These are phyloP conservation scores for Claviceps purpurea DNA, from an alignment of 2,329 filamentous ascomycete genomes.

Conservation along the genomic window DNA sequence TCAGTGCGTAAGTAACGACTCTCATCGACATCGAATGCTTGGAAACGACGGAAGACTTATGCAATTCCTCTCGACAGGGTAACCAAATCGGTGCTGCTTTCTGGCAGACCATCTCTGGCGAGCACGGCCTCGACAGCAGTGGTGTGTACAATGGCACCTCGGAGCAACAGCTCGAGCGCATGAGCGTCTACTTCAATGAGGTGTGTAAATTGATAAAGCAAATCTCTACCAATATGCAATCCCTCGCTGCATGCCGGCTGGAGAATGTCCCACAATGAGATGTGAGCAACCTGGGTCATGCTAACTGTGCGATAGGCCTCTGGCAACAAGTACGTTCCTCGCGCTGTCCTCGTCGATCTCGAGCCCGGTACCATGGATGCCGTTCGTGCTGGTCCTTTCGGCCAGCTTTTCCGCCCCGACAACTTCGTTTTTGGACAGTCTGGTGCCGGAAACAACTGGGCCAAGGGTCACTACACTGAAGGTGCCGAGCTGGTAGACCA, in stretches of 20 bases:
- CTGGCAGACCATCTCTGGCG: slow-evolving; percentile 80
- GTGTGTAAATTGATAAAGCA: slow-evolving; percentile 20
- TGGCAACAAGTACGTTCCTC: slow-evolving; percentile 97
- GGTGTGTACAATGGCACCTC: slow-evolving; percentile 98
- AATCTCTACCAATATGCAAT: neutral
- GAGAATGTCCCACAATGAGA: neutral
- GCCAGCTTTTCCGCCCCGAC: slow-evolving; percentile 97
- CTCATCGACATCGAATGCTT: slow-evolving; percentile 46
- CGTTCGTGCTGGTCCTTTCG: slow-evolving; percentile 93
- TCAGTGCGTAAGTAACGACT: slow-evolving; percentile 85
- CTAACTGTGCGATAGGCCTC: slow-evolving; percentile 48
- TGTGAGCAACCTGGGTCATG: no score
- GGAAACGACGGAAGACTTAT: slow-evolving; percentile 21
- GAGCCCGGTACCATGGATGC: slow-evolving; percentile 99
- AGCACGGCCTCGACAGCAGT: slow-evolving; percentile 93
- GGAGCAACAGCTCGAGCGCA: slow-evolving; percentile 91
- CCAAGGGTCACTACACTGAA: slow-evolving; percentile 99
- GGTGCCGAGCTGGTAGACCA: slow-evolving; percentile 97
- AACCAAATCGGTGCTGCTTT: slow-evolving; percentile 99
- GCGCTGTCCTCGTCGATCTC: slow-evolving; percentile 96
- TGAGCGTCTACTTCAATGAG: slow-evolving; percentile 98
- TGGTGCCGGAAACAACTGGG: slow-evolving; percentile 99
- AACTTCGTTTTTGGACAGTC: slow-evolving; percentile 99
- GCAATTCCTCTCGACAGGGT: slow-evolving; percentile 43
- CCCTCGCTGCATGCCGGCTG: neutral